Evolutionary conservation across 257 asterid species (phyloP).

Genomic region (Capsicum baccatum): DNA sequence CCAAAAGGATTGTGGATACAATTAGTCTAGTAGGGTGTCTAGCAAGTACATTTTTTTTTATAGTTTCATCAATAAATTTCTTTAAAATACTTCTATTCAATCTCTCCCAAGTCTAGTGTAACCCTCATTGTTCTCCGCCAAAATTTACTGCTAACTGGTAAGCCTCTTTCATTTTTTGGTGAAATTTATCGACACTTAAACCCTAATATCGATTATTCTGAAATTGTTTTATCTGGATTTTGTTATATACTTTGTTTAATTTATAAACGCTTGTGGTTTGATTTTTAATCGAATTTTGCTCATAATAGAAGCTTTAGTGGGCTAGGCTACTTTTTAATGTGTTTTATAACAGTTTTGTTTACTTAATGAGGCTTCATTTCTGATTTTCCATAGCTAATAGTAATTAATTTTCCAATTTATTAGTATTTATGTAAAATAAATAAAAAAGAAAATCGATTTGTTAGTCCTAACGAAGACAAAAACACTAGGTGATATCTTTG

Average conservation of each 20-base stretch:
- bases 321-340: too few species aligned
- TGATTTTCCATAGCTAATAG: background rate
- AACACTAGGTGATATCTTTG: too few species aligned
- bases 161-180: background rate
- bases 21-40: too few species aligned
- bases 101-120: background rate
- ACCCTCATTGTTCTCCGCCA: background rate
- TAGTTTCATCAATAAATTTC: too few species aligned
- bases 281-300: too few species aligned
- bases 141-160: background rate
- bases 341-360: background rate
- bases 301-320: too few species aligned
- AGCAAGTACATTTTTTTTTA: too few species aligned
- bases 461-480: background rate
- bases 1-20: too few species aligned
- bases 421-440: background rate
- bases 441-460: background rate
- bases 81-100: background rate
- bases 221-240: background rate
- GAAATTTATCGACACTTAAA: background rate
- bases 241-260: background rate
- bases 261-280: background rate
- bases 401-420: background rate
- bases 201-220: background rate
- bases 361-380: background rate